Percentiles rank a stretch among this genome's conserved stretches.
These are phyloP conservation scores for Leccinum ponderosum DNA, from an alignment of 1,284 basidiomycete species.

Conservation along the genomic window DNA sequence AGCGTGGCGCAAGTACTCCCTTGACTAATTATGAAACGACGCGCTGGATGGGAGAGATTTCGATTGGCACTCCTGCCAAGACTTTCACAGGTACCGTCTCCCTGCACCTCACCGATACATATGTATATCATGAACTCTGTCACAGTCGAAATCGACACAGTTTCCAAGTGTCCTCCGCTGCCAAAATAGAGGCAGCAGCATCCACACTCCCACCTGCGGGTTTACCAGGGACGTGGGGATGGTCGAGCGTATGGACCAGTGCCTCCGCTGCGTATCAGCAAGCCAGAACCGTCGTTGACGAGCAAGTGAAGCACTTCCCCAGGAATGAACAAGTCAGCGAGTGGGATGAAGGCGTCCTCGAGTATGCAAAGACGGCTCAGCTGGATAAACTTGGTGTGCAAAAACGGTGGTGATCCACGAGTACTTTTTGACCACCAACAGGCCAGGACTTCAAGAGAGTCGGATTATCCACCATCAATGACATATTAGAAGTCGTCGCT, in stretches of 20 bases:
- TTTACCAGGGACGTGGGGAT: too few species aligned
- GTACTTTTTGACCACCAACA: conserved; percentile 32
- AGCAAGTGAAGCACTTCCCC: conserved; percentile 82
- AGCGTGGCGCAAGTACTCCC: neutral
- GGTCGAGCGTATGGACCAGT: conserved; percentile 73
- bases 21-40: neutral
- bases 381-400: neutral
- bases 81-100: neutral
- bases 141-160: neutral
- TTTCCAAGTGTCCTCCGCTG: neutral
- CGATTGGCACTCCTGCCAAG: neutral
- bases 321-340: conserved; percentile 81
- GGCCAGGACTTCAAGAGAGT: conserved; percentile 87
- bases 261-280: conserved; percentile 88
- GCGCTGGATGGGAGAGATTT: neutral
- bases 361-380: conserved; percentile 40
- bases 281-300: conserved; percentile 85
- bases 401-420: conserved; percentile 11
- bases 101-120: neutral
- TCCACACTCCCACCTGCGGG: too few species aligned
- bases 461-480: conserved; percentile 84
- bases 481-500: conserved; percentile 94
- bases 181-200: too few species aligned
- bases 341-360: conserved; percentile 68
- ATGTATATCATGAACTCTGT: neutral